Evolutionary conservation across 768 basidiomycete species (phyloP).

Genomic region (Lentinus tigrinus): DNA sequence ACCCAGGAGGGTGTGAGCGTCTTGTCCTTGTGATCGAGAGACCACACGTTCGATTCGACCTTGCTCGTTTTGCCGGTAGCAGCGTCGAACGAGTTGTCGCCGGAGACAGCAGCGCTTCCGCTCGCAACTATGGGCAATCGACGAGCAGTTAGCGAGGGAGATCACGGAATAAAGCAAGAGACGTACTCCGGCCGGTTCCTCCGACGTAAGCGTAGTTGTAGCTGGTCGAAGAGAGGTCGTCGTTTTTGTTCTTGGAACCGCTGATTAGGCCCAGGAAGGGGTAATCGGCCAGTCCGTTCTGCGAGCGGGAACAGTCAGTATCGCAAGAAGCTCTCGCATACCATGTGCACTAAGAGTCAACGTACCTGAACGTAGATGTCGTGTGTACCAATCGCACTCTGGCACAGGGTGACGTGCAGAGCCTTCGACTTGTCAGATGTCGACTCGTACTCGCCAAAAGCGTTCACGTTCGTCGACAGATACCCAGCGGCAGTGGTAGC

Average conservation of each 20-base stretch:
- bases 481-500: too few species aligned
- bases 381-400: too few species aligned
- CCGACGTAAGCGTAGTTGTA: conserved; percentile 18
- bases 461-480: too few species aligned
- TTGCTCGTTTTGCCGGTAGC: conserved; percentile 10
- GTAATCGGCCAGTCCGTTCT: conserved; percentile 13
- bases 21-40: not conserved
- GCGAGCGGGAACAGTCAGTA: not conserved
- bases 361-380: too few species aligned
- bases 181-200: conserved; percentile 15
- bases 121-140: not conserved
- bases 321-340: too few species aligned
- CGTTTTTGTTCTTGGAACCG: conserved; percentile 11
- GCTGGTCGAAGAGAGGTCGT: conserved; percentile 8
- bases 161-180: not conserved
- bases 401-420: too few species aligned
- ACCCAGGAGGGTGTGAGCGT: conserved; percentile 14
- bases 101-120: not conserved
- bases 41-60: conserved; percentile 21
- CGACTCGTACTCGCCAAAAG: not conserved
- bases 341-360: too few species aligned
- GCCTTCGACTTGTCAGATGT: not conserved
- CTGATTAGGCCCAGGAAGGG: conserved; percentile 12
- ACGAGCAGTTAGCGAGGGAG: too few species aligned
- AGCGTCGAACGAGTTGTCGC: conserved; percentile 17